A percentile compares a stretch with the other conserved stretches of the same genome.
These are phyloP conservation scores for Beauveria scarabaeidicola DNA, from an alignment of 2,329 filamentous ascomycete species.

Conservation along the genomic window DNA sequence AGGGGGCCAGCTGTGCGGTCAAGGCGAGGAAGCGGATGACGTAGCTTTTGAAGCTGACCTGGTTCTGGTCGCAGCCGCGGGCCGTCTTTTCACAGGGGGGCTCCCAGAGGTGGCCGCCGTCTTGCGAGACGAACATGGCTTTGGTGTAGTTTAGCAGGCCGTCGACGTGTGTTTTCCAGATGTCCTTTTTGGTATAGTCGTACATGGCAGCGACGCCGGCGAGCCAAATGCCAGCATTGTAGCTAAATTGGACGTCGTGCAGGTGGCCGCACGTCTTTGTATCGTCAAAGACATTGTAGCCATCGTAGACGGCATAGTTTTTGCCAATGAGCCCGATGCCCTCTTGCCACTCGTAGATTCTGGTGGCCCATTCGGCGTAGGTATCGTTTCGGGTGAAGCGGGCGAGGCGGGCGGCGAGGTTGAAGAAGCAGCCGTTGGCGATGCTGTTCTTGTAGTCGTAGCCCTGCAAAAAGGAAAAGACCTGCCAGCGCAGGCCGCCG, in stretches of 20 bases:
- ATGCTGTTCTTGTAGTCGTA: slow-evolving; percentile 62
- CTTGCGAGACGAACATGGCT: slow-evolving; percentile 44
- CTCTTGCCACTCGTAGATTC: slow-evolving; percentile 58
- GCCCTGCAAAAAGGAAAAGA: slow-evolving; percentile 68
- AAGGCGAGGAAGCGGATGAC: slow-evolving; percentile 57
- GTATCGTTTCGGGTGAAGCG: slow-evolving; percentile 72
- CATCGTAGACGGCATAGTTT: slow-evolving; percentile 44
- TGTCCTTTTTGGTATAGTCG: slow-evolving; percentile 44
- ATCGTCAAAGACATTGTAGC: slow-evolving; percentile 28
- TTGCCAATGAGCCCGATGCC: slow-evolving; percentile 48
- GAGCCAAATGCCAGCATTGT: slow-evolving; percentile 60
- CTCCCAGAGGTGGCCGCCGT: slow-evolving; percentile 48
- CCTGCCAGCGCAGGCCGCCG: slow-evolving; percentile 80
- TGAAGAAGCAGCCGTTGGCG: slow-evolving; percentile 62
- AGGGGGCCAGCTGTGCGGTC: slow-evolving; percentile 47
- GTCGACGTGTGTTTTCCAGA: slow-evolving; percentile 50
- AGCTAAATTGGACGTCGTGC: slow-evolving; percentile 57
- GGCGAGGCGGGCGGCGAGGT: slow-evolving; percentile 61
- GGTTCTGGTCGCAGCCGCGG: slow-evolving; percentile 47
- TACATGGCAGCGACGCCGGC: slow-evolving; percentile 53
- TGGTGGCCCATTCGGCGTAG: slow-evolving; percentile 68
- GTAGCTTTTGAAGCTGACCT: slow-evolving; percentile 70
- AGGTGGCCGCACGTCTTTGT: slow-evolving; percentile 39
- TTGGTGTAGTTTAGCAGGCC: slow-evolving; percentile 46
- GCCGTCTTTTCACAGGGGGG: slow-evolving; percentile 51